Percentiles rank a stretch among this genome's conserved stretches.
These are phyloP conservation scores for Tillandsia leiboldiana DNA, from an alignment of 176 grass and related monocot species.

Conservation along the genomic window DNA sequence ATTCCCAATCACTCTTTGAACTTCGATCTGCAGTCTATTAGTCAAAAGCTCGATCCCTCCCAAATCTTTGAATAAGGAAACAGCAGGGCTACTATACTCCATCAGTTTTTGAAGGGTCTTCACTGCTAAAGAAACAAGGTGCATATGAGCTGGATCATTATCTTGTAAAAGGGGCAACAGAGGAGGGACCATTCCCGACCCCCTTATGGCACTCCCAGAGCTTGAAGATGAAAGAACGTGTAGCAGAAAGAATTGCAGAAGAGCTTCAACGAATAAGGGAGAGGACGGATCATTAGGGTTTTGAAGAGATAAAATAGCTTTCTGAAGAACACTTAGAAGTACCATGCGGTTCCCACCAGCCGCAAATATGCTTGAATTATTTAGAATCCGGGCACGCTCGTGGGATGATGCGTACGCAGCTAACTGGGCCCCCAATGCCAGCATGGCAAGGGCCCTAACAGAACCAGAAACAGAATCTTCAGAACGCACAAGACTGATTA, in stretches of 20 bases:
- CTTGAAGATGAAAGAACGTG: constrained; percentile 95
- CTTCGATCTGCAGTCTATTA: constrained; percentile 75
- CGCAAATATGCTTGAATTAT: constrained; percentile 82
- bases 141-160: constrained; percentile 63
- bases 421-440: constrained; percentile 87
- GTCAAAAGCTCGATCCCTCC: constrained; percentile 79
- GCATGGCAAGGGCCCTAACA: constrained; percentile 79
- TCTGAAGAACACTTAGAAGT: constrained; percentile 80
- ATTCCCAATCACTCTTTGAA: constrained; percentile 68
- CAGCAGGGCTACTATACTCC: constrained; percentile 89
- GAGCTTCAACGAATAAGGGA: constrained; percentile 86
- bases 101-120: constrained; percentile 96
- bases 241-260: constrained; percentile 98
- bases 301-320: constrained; percentile 76
- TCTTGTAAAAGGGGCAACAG: constrained; percentile 86
- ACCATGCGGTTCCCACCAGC: constrained; percentile 91
- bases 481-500: constrained; percentile 81
- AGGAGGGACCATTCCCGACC: constrained; percentile 80
- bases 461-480: constrained; percentile 83
- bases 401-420: constrained; percentile 97
- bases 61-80: constrained; percentile 94
- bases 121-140: constrained; percentile 84
- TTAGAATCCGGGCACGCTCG: constrained; percentile 85
- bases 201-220: constrained; percentile 79
- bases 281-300: constrained; percentile 76